These are phyloP conservation scores for Flammula alnicola DNA, from an alignment of 1,284 basidiomycete species.

Conservation along the genomic window DNA sequence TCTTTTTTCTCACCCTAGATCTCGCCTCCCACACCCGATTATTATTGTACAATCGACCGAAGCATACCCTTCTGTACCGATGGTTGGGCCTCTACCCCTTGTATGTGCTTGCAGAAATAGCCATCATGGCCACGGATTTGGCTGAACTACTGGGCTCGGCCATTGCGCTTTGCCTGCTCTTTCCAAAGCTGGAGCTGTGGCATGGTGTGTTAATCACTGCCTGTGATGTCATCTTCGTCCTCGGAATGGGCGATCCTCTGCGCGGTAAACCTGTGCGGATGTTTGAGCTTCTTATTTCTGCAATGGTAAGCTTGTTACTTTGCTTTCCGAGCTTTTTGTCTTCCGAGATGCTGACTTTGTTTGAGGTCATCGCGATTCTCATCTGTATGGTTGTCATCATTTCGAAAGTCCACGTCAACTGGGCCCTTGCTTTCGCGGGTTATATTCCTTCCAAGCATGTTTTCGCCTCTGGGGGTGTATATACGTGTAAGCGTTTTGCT, in stretches of 20 bases:
- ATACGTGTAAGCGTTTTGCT: slow-evolving; percentile 65
- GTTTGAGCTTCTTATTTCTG: slow-evolving; percentile 85
- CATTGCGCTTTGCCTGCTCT: slow-evolving; percentile 74
- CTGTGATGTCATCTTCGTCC: slow-evolving; percentile 81
- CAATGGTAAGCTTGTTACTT: slow-evolving; percentile 52
- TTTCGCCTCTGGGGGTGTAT: slow-evolving; percentile 69
- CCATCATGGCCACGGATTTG: slow-evolving; percentile 81
- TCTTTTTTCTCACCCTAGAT: slow-evolving; percentile 42
- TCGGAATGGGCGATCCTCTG: slow-evolving; percentile 65
- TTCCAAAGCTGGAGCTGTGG: slow-evolving; percentile 81
- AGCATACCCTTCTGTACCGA: slow-evolving; percentile 62
- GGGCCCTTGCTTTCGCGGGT: slow-evolving; percentile 84
- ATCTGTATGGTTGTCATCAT: slow-evolving; percentile 86
- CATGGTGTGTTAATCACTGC: slow-evolving; percentile 86
- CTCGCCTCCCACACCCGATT: slow-evolving; percentile 78
- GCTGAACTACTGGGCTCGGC: slow-evolving; percentile 77
- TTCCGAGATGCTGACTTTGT: background rate
- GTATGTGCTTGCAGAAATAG: slow-evolving; percentile 76
- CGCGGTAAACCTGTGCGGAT: slow-evolving; percentile 61
- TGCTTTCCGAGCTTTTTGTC: background rate
- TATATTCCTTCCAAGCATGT: slow-evolving; percentile 79
- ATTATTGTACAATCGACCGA: slow-evolving; percentile 68
- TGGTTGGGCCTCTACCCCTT: slow-evolving; percentile 75
- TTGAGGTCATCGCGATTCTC: slow-evolving; percentile 78
- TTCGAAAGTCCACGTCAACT: slow-evolving; percentile 73